Conservation (phyloP, 176 grass and related monocot genomes). For the Carex kokanica region DNA sequence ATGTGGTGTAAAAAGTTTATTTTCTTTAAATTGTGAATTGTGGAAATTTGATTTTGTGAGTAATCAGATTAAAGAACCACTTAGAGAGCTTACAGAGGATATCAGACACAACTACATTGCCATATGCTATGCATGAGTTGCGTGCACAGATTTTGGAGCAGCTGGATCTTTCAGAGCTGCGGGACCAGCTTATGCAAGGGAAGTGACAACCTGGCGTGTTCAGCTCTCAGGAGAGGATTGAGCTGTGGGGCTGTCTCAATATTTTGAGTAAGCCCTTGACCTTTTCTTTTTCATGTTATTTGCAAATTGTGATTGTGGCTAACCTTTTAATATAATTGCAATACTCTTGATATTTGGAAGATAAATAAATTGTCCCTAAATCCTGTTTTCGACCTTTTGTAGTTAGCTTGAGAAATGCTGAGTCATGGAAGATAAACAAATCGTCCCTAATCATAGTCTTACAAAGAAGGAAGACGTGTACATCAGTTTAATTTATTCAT, state of each 20-base stretch:
- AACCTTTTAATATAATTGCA: background rate
- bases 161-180: constrained; percentile 70
- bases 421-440: background rate
- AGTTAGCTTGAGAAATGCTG: background rate
- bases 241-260: constrained; percentile 89
- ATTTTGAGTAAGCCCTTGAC: constrained; percentile 53
- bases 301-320: background rate
- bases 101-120: constrained; percentile 58
- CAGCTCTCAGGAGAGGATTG: constrained; percentile 53
- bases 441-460: background rate
- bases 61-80: constrained; percentile 23
- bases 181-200: constrained; percentile 66
- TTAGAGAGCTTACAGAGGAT: constrained; percentile 28
- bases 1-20: too few species aligned
- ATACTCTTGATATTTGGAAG: background rate
- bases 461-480: background rate
- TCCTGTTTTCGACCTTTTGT: background rate
- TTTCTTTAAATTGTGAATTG: background rate
- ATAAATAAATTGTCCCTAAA: too few species aligned
- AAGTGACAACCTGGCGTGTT: constrained; percentile 53
- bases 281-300: constrained; percentile 17
- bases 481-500: background rate
- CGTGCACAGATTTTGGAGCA: constrained; percentile 51
- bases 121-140: constrained; percentile 84
- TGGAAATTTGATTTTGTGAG: background rate